Percentiles rank a stretch among this genome's conserved stretches.
phyloP scores from a whole-genome alignment of 352 stramenopile species.

The Globisporangium middletonii region DNA sequence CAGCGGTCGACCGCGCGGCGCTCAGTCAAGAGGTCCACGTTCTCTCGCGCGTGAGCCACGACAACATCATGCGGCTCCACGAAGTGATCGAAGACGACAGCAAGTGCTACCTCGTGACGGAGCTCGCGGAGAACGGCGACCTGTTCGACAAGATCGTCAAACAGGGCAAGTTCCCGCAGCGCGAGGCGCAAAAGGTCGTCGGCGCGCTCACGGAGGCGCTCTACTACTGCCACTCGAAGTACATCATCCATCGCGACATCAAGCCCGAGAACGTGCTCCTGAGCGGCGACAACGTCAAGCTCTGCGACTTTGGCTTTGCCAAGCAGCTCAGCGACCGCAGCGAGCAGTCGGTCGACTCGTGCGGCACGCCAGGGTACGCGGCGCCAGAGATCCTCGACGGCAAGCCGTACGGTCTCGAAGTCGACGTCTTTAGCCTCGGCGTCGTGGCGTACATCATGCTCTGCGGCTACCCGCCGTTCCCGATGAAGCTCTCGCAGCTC shows the following conservation, averaged over 20 bases:
- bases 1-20: constrained; percentile 59
- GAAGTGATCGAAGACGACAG: constrained; percentile 93
- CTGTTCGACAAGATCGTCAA: constrained; percentile 86
- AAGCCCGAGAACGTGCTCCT: constrained; percentile 98
- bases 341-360: constrained; percentile 76
- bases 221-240: constrained; percentile 89
- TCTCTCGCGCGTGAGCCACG: constrained; percentile 68
- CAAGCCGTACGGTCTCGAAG: constrained; percentile 73
- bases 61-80: constrained; percentile 88
- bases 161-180: constrained; percentile 62
- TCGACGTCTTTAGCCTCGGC: constrained; percentile 88
- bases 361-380: constrained; percentile 78
- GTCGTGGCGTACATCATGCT: constrained; percentile 65
- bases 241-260: constrained; percentile 95
- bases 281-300: constrained; percentile 88
- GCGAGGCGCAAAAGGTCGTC: constrained; percentile 60
- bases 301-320: constrained; percentile 86
- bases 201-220: constrained; percentile 84
- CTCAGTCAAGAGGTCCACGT: constrained; percentile 72
- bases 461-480: constrained; percentile 49
- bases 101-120: constrained; percentile 97
- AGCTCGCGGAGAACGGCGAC: constrained; percentile 91
- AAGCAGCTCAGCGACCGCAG: constrained; percentile 50
- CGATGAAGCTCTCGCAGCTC: constrained; percentile 82
- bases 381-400: constrained; percentile 82